Evolutionary conservation across 2,329 filamentous ascomycete genomes (phyloP).

Genomic region (Colletotrichum karsti): DNA sequence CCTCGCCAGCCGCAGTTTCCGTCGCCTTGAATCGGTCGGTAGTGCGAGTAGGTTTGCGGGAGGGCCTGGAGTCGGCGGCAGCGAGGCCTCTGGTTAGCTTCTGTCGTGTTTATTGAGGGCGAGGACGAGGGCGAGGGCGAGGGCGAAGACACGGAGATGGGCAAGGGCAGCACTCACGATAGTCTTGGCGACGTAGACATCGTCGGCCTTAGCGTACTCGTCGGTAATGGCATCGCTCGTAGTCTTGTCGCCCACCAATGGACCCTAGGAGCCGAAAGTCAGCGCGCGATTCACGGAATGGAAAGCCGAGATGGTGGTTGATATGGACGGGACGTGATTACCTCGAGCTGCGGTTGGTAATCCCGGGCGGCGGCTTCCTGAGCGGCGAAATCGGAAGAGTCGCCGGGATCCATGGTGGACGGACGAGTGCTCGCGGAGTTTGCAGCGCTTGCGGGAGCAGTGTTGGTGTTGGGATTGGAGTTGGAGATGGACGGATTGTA

Average conservation of each 20-base stretch:
- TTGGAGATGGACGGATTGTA: conserved; percentile 13
- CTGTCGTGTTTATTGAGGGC: not conserved
- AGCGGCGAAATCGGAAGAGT: conserved; percentile 57
- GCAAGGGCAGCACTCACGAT: conserved; percentile 65
- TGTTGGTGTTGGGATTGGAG: conserved; percentile 1
- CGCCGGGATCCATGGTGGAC: conserved; percentile 32
- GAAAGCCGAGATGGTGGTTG: not conserved
- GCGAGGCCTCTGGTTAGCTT: not conserved
- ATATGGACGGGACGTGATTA: conserved; percentile 37
- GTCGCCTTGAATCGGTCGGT: conserved; percentile 88
- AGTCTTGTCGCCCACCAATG: conserved; percentile 81
- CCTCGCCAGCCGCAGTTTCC: conserved; percentile 98
- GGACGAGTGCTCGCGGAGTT: conserved; percentile 45
- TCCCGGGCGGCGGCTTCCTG: conserved; percentile 69
- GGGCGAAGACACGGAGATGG: not conserved
- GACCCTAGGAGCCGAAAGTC: conserved; percentile 66
- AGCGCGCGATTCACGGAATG: not conserved
- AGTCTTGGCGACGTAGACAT: conserved; percentile 86
- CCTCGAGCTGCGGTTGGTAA: conserved; percentile 66
- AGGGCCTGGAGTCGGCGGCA: conserved; percentile 66
- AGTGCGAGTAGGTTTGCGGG: conserved; percentile 85
- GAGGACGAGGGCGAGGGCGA: not conserved
- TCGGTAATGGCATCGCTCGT: conserved; percentile 80
- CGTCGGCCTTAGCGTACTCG: conserved; percentile 90
- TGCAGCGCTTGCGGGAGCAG: conserved; percentile 25